Conservation (phyloP, 176 grass and related monocot species). For the Triticum turgidum region DNA sequence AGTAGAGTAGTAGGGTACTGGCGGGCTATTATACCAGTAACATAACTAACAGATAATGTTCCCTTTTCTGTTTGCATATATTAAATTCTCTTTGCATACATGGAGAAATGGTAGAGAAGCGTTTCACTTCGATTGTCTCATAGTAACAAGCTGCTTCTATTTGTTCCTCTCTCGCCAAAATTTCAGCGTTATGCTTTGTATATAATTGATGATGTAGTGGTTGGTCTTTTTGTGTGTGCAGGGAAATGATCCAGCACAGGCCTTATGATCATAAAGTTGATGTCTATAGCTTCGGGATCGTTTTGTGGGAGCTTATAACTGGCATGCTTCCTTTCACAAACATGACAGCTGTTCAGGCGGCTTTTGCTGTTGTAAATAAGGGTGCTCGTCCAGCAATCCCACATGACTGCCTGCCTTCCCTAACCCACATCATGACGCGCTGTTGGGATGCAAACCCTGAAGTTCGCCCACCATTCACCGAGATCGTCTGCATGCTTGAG, state of each 20-base stretch:
- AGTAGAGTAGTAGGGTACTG: background rate
- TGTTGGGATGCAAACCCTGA: conserved; percentile 95
- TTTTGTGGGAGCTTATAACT: conserved; percentile 95
- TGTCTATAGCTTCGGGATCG: conserved; percentile 94
- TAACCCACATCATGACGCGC: conserved; percentile 88
- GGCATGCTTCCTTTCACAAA: conserved; percentile 96
- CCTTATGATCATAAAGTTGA: conserved; percentile 98
- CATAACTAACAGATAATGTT: background rate
- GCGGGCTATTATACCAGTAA: background rate
- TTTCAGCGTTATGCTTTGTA: background rate
- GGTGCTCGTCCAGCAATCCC: conserved; percentile 81
- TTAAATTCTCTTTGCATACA: background rate
- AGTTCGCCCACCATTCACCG: conserved; percentile 79
- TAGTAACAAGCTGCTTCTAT: conserved; percentile 7
- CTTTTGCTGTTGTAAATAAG: conserved; percentile 95
- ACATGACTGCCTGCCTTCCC: conserved; percentile 73
- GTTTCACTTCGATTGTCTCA: background rate
- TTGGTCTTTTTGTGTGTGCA: conserved; percentile 35
- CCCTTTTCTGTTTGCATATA: background rate
- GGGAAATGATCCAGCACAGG: conserved; percentile 98
- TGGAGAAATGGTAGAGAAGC: background rate
- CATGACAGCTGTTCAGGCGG: conserved; percentile 93
- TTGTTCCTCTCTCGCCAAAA: conserved; percentile 13
- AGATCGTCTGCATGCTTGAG: conserved; percentile 91
- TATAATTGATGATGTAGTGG: conserved; percentile 15